Percentiles rank a stretch among this genome's conserved stretches.
phyloP scores from a whole-genome alignment of 192 early-diverging fungal species.

The Helicostylum pulchrum region DNA sequence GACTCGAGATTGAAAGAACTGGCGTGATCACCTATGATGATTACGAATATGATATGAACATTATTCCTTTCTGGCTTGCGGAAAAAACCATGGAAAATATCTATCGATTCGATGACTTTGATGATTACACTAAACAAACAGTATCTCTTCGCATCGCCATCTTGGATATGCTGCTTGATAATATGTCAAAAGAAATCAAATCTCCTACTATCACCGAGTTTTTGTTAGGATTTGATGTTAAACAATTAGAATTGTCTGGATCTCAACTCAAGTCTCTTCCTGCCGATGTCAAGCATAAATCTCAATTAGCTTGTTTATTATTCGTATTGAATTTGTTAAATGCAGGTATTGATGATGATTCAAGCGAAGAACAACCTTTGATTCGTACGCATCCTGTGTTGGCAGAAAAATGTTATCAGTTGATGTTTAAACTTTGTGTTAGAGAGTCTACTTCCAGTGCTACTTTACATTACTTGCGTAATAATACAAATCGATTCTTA shows the following conservation, averaged over 20 bases:
- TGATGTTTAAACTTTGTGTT: conserved; percentile 80
- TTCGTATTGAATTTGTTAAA: conserved; percentile 59
- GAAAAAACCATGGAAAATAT: conserved; percentile 31
- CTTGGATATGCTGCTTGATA: conserved; percentile 80
- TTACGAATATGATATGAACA: conserved; percentile 35
- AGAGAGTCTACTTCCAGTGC: conserved; percentile 62
- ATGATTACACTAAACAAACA: neutral
- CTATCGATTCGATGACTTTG: conserved; percentile 6
- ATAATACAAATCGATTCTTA: conserved; percentile 68
- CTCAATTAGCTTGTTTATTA: conserved; percentile 55
- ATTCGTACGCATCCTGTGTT: conserved; percentile 66
- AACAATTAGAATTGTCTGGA: conserved; percentile 34
- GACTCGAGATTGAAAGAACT: conserved; percentile 66
- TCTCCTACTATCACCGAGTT: conserved; percentile 85
- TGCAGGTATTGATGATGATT: conserved; percentile 39
- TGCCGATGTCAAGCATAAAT: neutral
- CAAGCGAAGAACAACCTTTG: conserved; percentile 28
- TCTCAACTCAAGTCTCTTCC: conserved; percentile 33
- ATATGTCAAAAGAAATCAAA: conserved; percentile 51
- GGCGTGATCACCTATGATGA: conserved; percentile 27
- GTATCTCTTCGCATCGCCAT: conserved; percentile 73
- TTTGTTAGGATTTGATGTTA: conserved; percentile 77
- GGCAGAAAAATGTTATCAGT: conserved; percentile 83
- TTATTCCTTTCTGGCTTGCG: conserved; percentile 37
- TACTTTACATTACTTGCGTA: conserved; percentile 79